Conservation (phyloP, 2,329 filamentous ascomycete genomes). For the Xylaria sp. region DNA sequence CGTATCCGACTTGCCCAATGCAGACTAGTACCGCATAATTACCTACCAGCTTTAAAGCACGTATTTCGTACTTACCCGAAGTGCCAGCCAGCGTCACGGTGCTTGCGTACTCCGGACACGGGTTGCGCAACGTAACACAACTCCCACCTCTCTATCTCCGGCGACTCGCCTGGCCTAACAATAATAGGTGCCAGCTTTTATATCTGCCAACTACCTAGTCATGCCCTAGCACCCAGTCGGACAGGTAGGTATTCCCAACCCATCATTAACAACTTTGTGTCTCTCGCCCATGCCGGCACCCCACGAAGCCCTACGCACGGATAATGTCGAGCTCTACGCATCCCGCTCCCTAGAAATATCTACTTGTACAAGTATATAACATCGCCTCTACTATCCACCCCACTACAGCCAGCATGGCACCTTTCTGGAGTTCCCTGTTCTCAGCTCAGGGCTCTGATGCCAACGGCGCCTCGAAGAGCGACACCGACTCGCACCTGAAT, state of each 20-base stretch:
- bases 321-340: neutral
- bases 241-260: too few species aligned
- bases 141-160: neutral
- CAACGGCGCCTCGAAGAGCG: slow-evolving; percentile 12
- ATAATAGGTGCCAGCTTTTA: neutral
- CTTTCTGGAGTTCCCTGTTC: slow-evolving; percentile 30
- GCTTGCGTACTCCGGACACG: neutral
- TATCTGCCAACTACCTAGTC: neutral
- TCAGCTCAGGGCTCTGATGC: slow-evolving; percentile 24
- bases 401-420: slow-evolving; percentile 26
- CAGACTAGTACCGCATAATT: neutral
- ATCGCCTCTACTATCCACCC: neutral
- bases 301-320: neutral
- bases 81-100: neutral
- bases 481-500: slow-evolving; percentile 23
- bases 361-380: neutral
- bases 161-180: neutral
- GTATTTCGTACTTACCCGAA: neutral
- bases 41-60: neutral
- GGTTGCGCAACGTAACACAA: neutral
- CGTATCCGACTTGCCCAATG: neutral
- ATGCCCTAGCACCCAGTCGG: neutral
- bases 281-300: too few species aligned
- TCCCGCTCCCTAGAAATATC: neutral
- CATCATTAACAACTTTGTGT: too few species aligned